Base-by-base conservation (phyloP, 1,284 basidiomycete genomes). In the Puccinia sorghi region DNA sequence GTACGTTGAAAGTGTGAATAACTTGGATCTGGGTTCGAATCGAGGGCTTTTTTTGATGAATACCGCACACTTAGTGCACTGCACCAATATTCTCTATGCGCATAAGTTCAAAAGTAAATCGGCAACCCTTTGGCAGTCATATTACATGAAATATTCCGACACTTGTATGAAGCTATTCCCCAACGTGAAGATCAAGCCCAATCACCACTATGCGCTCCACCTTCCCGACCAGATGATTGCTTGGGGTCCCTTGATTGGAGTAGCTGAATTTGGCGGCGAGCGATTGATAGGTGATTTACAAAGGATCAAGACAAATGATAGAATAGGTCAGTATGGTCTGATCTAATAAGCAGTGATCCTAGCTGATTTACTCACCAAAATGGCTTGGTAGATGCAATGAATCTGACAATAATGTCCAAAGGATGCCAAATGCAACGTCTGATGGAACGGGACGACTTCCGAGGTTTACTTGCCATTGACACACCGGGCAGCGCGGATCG, bases 181-280 rank as follows among this genome's bases (percentile, higher is more conserved):
- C 12, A 52, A 52, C n/a, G 37, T 50, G 46, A 52, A 52, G 43
- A 22, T 76, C 20, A 39, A 76, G 39, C 73, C 73, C 27, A 76
- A 76, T 43, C 73, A 76, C 32, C 73, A 76, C 39, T 76, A 32
- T 41, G 20, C 73, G 54, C 50, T 76, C 15, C 73, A 76, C 50
- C 13, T 67, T 64, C 73, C 73, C 39, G 8, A 76, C n/a, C 63
- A 66, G 56, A 76, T 76, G 57, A n/a, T 11, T 8, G 15, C 1
- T 25, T 76, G 63, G 63, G 73, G 63, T 4, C 73, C 73, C 12
- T 61, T 76, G 25, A 6, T 41, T n/a, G 46, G 25, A 0, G 50
- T 66, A 4, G 43, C 73, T 9, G 61, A 76, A 27, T 66, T 76
- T 46, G n/a, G 22, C 9, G 73, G 61, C 5, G 63, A 76, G 41